A percentile compares a stretch with the other conserved stretches of the same genome.
Conservation (phyloP, 2,329 filamentous ascomycete species). For the Colletotrichum sansevieriae region DNA sequence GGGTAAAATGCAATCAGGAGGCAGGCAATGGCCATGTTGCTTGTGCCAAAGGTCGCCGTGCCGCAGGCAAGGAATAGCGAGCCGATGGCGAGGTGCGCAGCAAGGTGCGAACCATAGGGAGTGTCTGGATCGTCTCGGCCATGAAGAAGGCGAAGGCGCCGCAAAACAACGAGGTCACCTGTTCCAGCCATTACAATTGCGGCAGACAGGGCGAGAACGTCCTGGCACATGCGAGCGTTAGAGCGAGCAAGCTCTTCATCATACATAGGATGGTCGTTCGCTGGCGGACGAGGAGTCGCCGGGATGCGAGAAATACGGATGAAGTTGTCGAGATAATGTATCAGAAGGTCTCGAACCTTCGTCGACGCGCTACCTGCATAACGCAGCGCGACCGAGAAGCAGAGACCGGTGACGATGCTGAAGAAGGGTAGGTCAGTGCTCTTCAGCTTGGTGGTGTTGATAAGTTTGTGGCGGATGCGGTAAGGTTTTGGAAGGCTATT, state of each 20-base stretch:
- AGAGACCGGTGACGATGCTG: conserved; percentile 90
- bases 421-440: conserved; percentile 92
- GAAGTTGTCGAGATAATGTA: conserved; percentile 89
- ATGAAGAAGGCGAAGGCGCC: conserved; percentile 88
- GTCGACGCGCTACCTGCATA: conserved; percentile 80
- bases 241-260: conserved; percentile 87
- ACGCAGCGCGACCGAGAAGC: conserved; percentile 81
- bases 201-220: conserved; percentile 83
- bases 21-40: conserved; percentile 86
- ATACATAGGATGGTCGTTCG: conserved; percentile 64
- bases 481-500: conserved; percentile 80
- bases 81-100: conserved; percentile 91
- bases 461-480: conserved; percentile 71
- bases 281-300: conserved; percentile 47
- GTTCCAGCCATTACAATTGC: conserved; percentile 96
- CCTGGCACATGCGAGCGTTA: conserved; percentile 91
- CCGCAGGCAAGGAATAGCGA: conserved; percentile 92
- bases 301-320: conserved; percentile 79
- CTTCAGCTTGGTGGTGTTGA: conserved; percentile 71
- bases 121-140: conserved; percentile 86
- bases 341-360: conserved; percentile 82
- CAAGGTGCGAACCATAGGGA: conserved; percentile 93
- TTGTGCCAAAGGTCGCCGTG: conserved; percentile 91
- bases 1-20: conserved; percentile 95
- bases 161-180: conserved; percentile 87